These are phyloP conservation scores for Scopulariopsis brevicaulis DNA, from an alignment of 2,329 filamentous ascomycete genomes.

Conservation along the genomic window DNA sequence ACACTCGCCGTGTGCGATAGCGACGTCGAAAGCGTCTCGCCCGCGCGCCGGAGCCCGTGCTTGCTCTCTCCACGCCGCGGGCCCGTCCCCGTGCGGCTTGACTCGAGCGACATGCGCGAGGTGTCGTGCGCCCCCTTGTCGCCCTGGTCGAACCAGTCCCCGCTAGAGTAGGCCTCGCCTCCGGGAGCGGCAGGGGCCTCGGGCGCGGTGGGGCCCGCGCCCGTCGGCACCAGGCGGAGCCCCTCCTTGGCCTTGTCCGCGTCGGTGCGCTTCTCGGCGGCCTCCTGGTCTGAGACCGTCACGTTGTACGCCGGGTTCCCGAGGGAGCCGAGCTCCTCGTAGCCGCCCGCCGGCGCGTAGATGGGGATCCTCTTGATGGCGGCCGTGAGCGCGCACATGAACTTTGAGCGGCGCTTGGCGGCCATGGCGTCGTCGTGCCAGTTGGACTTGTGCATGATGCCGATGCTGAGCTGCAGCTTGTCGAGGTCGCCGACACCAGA, in stretches of 20 bases:
- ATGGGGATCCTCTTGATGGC: constrained; percentile 84
- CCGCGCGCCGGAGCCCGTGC: constrained; percentile 35
- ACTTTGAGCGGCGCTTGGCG: constrained; percentile 76
- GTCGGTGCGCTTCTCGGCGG: constrained; percentile 47
- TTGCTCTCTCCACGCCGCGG: constrained; percentile 18
- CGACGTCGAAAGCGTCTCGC: constrained; percentile 24
- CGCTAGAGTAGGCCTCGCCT: background rate
- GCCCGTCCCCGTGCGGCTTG: background rate
- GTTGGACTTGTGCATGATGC: constrained; percentile 86
- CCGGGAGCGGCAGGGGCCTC: background rate
- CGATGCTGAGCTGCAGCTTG: constrained; percentile 72
- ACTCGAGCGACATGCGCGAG: constrained; percentile 2
- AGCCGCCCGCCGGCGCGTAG: constrained; percentile 64
- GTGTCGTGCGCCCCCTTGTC: background rate
- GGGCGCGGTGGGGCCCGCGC: constrained; percentile 9
- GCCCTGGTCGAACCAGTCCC: constrained; percentile 1
- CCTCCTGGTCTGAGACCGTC: constrained; percentile 57
- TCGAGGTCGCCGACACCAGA: constrained; percentile 73
- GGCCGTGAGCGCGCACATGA: constrained; percentile 85
- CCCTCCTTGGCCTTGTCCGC: constrained; percentile 49
- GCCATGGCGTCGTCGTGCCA: constrained; percentile 73
- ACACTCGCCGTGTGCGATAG: constrained; percentile 2
- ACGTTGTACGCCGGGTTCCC: constrained; percentile 77
- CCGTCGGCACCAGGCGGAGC: constrained; percentile 49
- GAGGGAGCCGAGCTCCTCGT: constrained; percentile 48